Evolutionary conservation across 805 yeast genomes (phyloP), one percentile per base, ranked within the genome.

Genomic region (Clavispora santaluciae): DNA sequence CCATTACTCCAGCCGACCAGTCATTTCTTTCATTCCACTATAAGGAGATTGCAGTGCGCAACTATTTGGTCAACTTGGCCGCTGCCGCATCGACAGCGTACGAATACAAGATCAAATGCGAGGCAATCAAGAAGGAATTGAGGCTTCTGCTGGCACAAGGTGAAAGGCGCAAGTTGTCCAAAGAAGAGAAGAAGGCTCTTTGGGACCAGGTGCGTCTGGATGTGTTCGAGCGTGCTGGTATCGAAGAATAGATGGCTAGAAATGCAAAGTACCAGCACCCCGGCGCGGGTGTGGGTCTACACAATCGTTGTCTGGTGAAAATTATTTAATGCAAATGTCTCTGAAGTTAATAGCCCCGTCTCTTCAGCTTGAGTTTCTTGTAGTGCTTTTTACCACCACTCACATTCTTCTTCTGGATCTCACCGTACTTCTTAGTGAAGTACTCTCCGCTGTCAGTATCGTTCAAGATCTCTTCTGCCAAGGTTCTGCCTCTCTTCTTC

Each of bases 401-500:
- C 8, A 60, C 57, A 50, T 70, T 76, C 46, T 75, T 67, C 10
- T 61, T 69, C 62, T 88, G 96, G 44, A 91, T 86, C 56, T 88
- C 95, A 24, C 66, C 59, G 59, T 85, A 91, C 64, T 85, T 86
- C 52, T 89, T 78, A 73, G 85, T 86, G 75, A 89, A 90, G 68
- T 89, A 91, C 47, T 76, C 74, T 51, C 76, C 76, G 3, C 86
- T 69, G 31, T 78, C 79, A 36, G 72, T 74, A 57, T 88, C 95
- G 41, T 82, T 76, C 67, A 93, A 68, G 31, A 93, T 71, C 59
- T 90, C 95, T 44, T 86, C 93, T 29, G 90, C 81, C 51, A 93
- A 72, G 1, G 91, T 85, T 43, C 71, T 71, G 44, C 89, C 88
- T 51, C 95, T 78, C 51, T 85, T 81, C 54, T 77, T 84, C 49